Evolutionary conservation across 345 rosid species (phyloP), one percentile per base, ranked within the genome.

Genomic region (Turritis glabra): DNA sequence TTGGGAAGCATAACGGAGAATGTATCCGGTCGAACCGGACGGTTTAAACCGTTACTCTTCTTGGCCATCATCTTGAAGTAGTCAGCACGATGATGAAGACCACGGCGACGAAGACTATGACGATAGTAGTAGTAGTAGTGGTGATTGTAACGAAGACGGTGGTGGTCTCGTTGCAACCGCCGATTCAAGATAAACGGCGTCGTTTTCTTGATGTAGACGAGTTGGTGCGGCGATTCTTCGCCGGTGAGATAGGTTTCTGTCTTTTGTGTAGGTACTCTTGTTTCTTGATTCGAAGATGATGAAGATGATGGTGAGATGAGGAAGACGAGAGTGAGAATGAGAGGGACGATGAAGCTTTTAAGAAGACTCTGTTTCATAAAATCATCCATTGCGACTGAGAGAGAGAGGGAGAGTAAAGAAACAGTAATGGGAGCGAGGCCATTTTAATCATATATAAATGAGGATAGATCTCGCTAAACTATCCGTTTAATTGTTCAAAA

Each of bases 1-100:
- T 72, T 77, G 21, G 80, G 80, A 38, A 77, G 73, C 77, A 72
- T 77, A 66, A 51, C 69, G 11, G 77, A 50, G 53, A 66, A 71
- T 2, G 51, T 57, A 71, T 57, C 73, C 5, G 77, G 27, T 77
- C 68, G 56, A 6, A 71, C 63, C 33, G 64, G 77, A 3, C 69
- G 57, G 69, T 77, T 64, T 38, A 69, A 61, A 33, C 62, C 26
- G 66, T 64, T 64, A 33, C n/a, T 50, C 18, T 50, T 77, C 77
- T 72, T 71, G 68, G 38, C 21, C 67, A 38, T 71, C 62, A 71
- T 77, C 77, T 77, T 71, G 77, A 66, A 57, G 64, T 72, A 50
- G 38, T 65, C 60, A 37, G 3, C 41, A 56, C 67, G 67, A 8
- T 33, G 70, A 57, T 14, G 68, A 71, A 64, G 80, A 56, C 38